A percentile compares a stretch with the other conserved stretches of the same genome.
Evolutionary conservation across 345 rosid genomes (phyloP).

Genomic region (Geranium rotundifolium): DNA sequence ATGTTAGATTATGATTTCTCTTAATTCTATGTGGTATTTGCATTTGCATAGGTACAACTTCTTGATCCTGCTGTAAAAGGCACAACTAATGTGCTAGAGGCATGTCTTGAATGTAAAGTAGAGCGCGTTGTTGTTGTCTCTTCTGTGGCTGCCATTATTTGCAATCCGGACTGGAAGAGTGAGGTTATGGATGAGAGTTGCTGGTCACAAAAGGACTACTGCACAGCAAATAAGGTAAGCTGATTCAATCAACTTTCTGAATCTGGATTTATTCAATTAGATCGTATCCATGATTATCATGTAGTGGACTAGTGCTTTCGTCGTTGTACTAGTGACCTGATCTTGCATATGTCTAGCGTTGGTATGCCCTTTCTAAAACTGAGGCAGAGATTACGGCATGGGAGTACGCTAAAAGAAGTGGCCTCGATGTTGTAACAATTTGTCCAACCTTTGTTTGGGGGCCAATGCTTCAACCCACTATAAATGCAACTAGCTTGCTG

Average conservation of each 20-base stretch:
- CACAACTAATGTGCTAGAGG: slow-evolving; percentile 54
- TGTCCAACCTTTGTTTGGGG: slow-evolving; percentile 9
- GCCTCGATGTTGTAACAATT: slow-evolving; percentile 11
- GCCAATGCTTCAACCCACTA: slow-evolving; percentile 10
- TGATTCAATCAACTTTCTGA: not conserved
- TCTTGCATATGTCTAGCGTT: not conserved
- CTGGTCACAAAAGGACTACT: slow-evolving; percentile 58
- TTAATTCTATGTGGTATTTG: not conserved
- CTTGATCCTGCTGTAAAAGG: slow-evolving; percentile 60
- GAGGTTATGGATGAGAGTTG: slow-evolving; percentile 39
- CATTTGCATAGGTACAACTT: slow-evolving; percentile 32
- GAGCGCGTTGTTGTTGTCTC: slow-evolving; percentile 60
- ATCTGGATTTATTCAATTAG: no score
- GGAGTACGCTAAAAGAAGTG: slow-evolving; percentile 3
- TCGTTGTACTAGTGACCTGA: no score
- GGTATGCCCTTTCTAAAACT: slow-evolving; percentile 9
- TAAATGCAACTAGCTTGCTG: slow-evolving; percentile 7
- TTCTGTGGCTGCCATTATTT: slow-evolving; percentile 31
- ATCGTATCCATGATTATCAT: not conserved
- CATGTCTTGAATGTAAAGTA: slow-evolving; percentile 45
- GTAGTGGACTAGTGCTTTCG: no score
- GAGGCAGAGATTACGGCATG: slow-evolving; percentile 6
- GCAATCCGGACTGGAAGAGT: slow-evolving; percentile 48
- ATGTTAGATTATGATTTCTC: no score
- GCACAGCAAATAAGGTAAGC: slow-evolving; percentile 34